Conservation (phyloP, 1,284 basidiomycete genomes). For the Moesziomyces parantarcticus region DNA sequence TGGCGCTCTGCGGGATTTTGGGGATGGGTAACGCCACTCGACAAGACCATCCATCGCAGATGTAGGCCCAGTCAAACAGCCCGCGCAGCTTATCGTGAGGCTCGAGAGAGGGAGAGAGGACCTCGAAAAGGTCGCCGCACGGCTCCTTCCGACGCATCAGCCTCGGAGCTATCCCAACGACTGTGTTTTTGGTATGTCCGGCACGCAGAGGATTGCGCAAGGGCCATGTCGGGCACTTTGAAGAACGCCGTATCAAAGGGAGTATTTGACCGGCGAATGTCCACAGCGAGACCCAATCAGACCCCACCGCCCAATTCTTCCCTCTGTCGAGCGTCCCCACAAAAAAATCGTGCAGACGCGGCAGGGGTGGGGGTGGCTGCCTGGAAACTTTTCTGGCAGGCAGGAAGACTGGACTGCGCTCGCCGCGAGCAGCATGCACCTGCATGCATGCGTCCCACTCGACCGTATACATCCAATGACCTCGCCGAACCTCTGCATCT, state of each 20-base stretch:
- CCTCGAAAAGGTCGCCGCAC: no score
- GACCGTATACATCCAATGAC: slow-evolving; percentile 12
- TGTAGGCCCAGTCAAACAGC: no score
- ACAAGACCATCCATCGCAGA: no score
- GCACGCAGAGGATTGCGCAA: neutral
- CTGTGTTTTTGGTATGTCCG: no score
- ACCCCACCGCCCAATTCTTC: neutral
- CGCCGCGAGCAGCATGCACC: neutral
- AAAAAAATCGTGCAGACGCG: neutral
- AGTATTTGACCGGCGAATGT: neutral
- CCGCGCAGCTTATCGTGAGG: no score
- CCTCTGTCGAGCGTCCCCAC: neutral
- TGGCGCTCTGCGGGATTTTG: no score
- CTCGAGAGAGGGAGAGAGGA: no score
- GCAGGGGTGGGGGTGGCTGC: neutral
- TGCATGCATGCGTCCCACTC: neutral
- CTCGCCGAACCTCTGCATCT: slow-evolving; percentile 3
- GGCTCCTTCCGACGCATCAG: no score
- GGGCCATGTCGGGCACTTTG: neutral
- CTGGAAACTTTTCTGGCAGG: neutral
- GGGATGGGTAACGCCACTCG: no score
- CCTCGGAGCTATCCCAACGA: no score
- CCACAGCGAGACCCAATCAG: neutral
- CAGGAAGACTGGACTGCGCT: neutral
- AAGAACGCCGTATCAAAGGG: no score